Percentiles rank a stretch among this genome's conserved stretches.
These are phyloP conservation scores for Trametes polyzona DNA, from an alignment of 1,284 basidiomycete species.

Conservation along the genomic window DNA sequence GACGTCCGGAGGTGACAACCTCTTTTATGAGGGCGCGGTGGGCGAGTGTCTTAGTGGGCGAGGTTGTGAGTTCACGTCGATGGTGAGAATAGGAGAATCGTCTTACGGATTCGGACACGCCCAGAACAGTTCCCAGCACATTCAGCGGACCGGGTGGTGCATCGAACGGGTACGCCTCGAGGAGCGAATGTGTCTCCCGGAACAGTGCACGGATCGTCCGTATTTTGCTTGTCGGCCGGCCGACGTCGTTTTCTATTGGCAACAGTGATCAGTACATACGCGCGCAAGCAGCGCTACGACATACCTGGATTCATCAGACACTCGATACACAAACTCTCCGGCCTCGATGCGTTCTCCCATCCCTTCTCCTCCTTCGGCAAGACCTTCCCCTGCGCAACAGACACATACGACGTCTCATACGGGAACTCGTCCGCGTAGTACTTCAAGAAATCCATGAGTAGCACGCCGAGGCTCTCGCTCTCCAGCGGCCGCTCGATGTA, in stretches of 20 bases:
- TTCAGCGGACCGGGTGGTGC: constrained; percentile 19
- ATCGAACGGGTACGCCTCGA: constrained; percentile 25
- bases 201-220: constrained; percentile 41
- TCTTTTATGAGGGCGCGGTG: constrained; percentile 19
- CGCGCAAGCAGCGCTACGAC: not conserved
- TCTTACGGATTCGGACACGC: constrained; percentile 24
- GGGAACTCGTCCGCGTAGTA: constrained; percentile 51
- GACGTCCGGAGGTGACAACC: constrained; percentile 19
- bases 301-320: constrained; percentile 47
- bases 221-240: constrained; percentile 40
- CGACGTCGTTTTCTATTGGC: constrained; percentile 43
- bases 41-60: constrained; percentile 13
- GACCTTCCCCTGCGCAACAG: constrained; percentile 38
- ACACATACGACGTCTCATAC: constrained; percentile 47
- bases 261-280: not conserved
- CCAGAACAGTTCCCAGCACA: constrained; percentile 32
- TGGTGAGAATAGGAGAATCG: not conserved
- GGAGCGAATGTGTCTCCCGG: constrained; percentile 34
- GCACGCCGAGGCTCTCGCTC: constrained; percentile 46
- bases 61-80: not conserved
- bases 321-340: constrained; percentile 43
- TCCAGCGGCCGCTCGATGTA: constrained; percentile 43
- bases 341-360: constrained; percentile 36
- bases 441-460: constrained; percentile 48
- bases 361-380: constrained; percentile 42